Evolutionary conservation across 305 asterid species (phyloP), one percentile per base, ranked within the genome.

Genomic region (Rubia tinctorum): DNA sequence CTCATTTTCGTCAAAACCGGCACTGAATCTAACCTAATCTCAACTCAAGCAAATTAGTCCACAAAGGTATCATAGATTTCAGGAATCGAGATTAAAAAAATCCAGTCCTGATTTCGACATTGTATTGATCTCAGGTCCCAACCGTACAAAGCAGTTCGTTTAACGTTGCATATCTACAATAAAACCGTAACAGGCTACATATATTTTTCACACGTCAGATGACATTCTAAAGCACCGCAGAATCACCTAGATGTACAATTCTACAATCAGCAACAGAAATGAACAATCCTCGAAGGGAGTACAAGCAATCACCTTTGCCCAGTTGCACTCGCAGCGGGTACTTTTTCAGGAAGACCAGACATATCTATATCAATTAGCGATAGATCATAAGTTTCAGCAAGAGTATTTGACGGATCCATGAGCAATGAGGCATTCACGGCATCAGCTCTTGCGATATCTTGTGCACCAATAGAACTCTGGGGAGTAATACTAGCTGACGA

Each of bases 361-460:
- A 92, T 81, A 77, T 93, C 96, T 51, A 89, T 79, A 76, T 93
- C 97, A 56, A 89, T 86, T 43, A 89, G 89, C 18, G 90, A 74
- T 47, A 86, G 75, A 74, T 91, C 97, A 55, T 91, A 88, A 12
- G 93, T 85, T 66, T 55, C 76, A 65, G 89, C 76, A 43, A 40
- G 79, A 25, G 88, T 9, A 69, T 73, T 78, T 37, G 97, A 82
- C 45, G 87, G 75, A 42, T 85, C 82, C 77, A 76, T 74, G 18
- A 88, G 88, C 82, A 90, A 81, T 4, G 81, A 73, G 15, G 84
- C 42, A 56, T 73, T 60, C 53, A 70, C 49, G 40, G 81, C 87
- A 82, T 89, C 98, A 2, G 85, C 34, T 71, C 86, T 89, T 44
- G 58, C 67, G 37, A 74, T 66, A 72, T 78, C 86, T 3, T 71